Evolutionary conservation across 495 filamentous ascomycete species (phyloP).

Genomic region (Evansstolkia leycettana): DNA sequence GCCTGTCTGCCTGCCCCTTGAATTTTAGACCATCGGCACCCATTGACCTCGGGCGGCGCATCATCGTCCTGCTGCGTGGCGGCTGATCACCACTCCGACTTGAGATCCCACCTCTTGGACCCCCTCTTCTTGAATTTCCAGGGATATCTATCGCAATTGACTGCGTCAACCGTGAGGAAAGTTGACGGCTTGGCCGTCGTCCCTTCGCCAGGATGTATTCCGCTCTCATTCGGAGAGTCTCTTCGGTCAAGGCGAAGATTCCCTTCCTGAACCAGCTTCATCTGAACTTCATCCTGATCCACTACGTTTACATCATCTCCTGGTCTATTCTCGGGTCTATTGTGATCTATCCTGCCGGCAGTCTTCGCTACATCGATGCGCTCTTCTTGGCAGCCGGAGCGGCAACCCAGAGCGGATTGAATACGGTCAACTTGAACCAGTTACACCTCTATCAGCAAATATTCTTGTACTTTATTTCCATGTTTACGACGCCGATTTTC

Average conservation of each 20-base stretch:
- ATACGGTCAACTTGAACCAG: conserved; percentile 68
- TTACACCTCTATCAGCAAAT: conserved; percentile 69
- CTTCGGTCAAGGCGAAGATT: conserved; percentile 13
- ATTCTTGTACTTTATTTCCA: conserved; percentile 54
- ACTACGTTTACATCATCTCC: conserved; percentile 74
- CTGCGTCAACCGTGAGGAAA: too few species aligned
- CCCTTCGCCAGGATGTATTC: conserved; percentile 19
- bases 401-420: conserved; percentile 84
- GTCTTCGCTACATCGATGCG: conserved; percentile 73
- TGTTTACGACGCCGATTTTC: conserved; percentile 78
- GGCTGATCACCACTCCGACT: too few species aligned
- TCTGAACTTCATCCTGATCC: conserved; percentile 76
- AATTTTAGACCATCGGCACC: too few species aligned
- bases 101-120: too few species aligned
- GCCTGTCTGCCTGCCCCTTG: too few species aligned
- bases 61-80: too few species aligned
- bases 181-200: neutral
- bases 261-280: conserved; percentile 36
- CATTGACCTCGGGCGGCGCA: too few species aligned
- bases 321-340: conserved; percentile 60
- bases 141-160: too few species aligned
- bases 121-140: too few species aligned
- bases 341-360: conserved; percentile 51
- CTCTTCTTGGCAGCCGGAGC: conserved; percentile 73
- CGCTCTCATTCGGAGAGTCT: conserved; percentile 10